Evolutionary conservation across 306 rosid genomes (phyloP).

Genomic region (Vachellia pachyceras): DNA sequence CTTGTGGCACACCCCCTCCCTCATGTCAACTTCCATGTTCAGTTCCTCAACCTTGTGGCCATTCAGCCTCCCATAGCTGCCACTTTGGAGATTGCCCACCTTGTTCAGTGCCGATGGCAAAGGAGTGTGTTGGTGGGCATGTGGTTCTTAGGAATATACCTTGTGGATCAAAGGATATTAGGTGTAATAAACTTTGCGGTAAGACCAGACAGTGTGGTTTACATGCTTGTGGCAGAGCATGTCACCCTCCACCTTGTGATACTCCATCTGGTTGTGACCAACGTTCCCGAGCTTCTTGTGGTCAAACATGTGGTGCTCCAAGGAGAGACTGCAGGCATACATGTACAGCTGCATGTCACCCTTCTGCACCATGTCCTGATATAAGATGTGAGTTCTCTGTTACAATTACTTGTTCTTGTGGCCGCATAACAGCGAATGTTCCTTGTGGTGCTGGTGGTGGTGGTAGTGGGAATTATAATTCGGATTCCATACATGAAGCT

Average conservation of each 20-base stretch:
- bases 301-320: conserved; percentile 93
- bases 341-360: conserved; percentile 86
- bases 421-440: conserved; percentile 72
- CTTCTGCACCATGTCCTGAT: conserved; percentile 77
- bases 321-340: conserved; percentile 90
- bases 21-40: conserved; percentile 88
- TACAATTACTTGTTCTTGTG: conserved; percentile 81
- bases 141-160: conserved; percentile 92
- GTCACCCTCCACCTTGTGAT: conserved; percentile 86
- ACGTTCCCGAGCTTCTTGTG: conserved; percentile 69
- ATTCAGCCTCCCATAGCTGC: conserved; percentile 87
- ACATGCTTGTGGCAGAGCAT: conserved; percentile 87
- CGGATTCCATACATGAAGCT: conserved; percentile 70
- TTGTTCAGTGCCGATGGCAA: conserved; percentile 91
- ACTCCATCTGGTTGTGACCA: conserved; percentile 42
- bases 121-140: conserved; percentile 94
- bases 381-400: conserved; percentile 67
- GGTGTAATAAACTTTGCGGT: conserved; percentile 92
- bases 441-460: conserved; percentile 86
- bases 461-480: conserved; percentile 53
- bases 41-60: conserved; percentile 90
- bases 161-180: conserved; percentile 90
- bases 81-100: conserved; percentile 97
- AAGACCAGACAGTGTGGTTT: conserved; percentile 89
- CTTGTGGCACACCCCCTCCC: conserved; percentile 87